Evolutionary conservation across 345 rosid genomes (phyloP).

Genomic region (Eutrema yunnanense): DNA sequence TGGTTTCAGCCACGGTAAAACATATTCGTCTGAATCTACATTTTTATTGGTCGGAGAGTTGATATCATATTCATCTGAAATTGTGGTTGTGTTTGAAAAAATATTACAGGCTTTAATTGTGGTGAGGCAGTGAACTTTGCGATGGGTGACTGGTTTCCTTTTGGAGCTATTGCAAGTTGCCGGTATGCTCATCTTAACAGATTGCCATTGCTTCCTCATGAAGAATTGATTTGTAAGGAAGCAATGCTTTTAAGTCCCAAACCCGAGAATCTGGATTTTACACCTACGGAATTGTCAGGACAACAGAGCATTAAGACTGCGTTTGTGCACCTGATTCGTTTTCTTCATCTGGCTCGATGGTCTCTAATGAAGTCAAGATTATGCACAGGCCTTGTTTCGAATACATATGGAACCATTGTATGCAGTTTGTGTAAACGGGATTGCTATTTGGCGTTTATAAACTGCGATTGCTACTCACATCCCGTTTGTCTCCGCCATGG

Average conservation of each 20-base stretch:
- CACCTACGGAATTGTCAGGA: constrained; percentile 50
- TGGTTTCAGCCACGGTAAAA: constrained; percentile 95
- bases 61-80: not conserved
- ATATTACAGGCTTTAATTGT: constrained; percentile 84
- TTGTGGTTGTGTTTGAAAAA: constrained; percentile 10
- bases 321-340: constrained; percentile 75
- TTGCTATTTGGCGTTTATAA: constrained; percentile 77
- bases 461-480: constrained; percentile 63
- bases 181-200: constrained; percentile 91
- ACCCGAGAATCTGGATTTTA: constrained; percentile 52
- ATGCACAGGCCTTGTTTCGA: constrained; percentile 47
- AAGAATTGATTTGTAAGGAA: constrained; percentile 93
- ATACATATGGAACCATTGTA: constrained; percentile 55
- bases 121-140: constrained; percentile 99
- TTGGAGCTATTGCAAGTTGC: constrained; percentile 88
- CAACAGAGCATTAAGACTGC: constrained; percentile 52
- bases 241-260: constrained; percentile 70
- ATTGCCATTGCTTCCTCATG: constrained; percentile 94
- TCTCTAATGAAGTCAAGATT: constrained; percentile 56
- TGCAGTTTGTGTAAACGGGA: constrained; percentile 93
- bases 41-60: not conserved
- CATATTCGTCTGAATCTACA: not conserved
- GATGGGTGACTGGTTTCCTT: constrained; percentile 92
- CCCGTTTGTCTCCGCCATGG: constrained; percentile 86
- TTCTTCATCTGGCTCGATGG: constrained; percentile 85